Base-by-base conservation (phyloP, 345 rosid species). In the Anastatica hierochuntica region DNA sequence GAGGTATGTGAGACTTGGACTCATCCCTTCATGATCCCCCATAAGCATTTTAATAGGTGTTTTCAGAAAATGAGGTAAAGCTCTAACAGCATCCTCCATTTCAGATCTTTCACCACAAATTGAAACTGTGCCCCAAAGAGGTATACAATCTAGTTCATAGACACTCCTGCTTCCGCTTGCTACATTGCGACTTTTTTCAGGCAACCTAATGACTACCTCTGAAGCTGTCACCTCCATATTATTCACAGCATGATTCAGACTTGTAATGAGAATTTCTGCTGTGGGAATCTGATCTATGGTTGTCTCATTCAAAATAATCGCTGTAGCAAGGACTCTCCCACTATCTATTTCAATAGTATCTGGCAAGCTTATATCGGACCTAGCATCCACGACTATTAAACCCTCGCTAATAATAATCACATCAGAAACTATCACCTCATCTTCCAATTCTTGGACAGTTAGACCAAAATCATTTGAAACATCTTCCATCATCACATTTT, bases 21-120 rank as follows among this genome's bases (percentile, higher is more conserved):
- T 70, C 70, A 74, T 48, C 55, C 82, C 83, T 67, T 85, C 84
- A 64, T 76, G 70, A 41, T 81, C 77, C 2, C 75, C 81, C 64
- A 83, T 69, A 13, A 88, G 77, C 96, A 92, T 76, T 67, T 81
- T 75, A 47, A 92, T 74, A 7, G 96, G 96, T 50, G 88, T 39
- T 56, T 83, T 72, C 55, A 78, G 30, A 59, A 82, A 76, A 33
- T 69, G 71, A 60, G 98, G 95, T 20, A 79, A 74, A 31, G 75
- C 52, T 11, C 84, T 83, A 39, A 83, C 23, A 15, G 98, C 83
- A 69, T 92, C 98, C 78, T 92, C 98, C 98, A 92, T 92, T 74
- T 92, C 96, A 29, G 96, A 90, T 67, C 98, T 72, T 66, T 88
- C 82, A 59, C 96, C 98, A 40, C 94, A 77, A 16, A 88, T 23